Percentiles rank a stretch among this genome's conserved stretches.
Conservation (phyloP, 108 stramenopile genomes). For the Skeletonema grethae region DNA sequence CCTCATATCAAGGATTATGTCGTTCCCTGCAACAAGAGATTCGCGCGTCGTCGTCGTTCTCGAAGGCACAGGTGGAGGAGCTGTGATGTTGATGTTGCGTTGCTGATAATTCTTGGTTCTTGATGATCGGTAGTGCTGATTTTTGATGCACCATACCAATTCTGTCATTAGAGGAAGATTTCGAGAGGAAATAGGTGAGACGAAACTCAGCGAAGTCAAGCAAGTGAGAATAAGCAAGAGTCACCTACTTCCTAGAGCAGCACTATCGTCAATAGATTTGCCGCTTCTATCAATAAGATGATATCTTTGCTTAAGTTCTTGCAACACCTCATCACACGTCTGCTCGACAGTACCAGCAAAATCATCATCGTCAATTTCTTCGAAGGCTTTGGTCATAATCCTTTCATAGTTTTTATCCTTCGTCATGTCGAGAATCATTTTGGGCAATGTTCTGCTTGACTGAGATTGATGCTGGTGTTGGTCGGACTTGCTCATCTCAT, state of each 20-base stretch:
- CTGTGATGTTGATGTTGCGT: neutral
- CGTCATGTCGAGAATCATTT: neutral
- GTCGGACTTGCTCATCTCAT: neutral
- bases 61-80: neutral
- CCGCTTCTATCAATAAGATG: neutral
- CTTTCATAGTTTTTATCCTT: neutral
- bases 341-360: neutral
- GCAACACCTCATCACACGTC: neutral
- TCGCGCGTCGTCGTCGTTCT: neutral
- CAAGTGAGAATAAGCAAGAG: neutral
- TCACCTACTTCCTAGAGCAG: neutral
- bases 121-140: neutral
- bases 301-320: neutral
- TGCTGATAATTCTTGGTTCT: neutral
- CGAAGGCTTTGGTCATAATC: neutral
- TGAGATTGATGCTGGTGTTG: neutral
- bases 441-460: neutral
- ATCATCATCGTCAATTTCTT: neutral
- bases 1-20: neutral
- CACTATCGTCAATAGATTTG: neutral
- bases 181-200: neutral
- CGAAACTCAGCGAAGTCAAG: neutral
- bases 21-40: neutral
- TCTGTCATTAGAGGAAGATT: neutral
- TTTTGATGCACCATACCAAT: neutral